Evolutionary conservation across 176 grass and related monocot genomes (phyloP).

Genomic region (Thinopyrum elongatum): DNA sequence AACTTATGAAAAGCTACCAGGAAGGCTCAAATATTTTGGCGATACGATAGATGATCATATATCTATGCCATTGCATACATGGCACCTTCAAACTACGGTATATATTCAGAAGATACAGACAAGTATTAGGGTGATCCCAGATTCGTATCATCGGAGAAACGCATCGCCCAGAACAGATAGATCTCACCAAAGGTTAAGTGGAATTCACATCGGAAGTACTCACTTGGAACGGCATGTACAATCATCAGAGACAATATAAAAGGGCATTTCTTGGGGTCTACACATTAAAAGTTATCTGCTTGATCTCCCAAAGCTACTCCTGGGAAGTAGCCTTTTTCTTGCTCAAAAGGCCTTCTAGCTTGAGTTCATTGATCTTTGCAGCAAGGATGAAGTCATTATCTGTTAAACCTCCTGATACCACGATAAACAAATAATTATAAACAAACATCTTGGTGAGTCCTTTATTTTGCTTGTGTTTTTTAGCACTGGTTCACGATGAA

Average conservation of each 20-base stretch:
- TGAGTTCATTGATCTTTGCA: constrained; percentile 74
- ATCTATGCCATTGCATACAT: background rate
- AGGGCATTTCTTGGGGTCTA: background rate
- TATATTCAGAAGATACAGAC: background rate
- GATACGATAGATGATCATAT: background rate
- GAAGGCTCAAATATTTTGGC: background rate
- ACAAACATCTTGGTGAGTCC: background rate
- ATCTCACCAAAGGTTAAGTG: background rate
- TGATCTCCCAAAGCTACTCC: background rate
- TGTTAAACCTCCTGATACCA: constrained; percentile 72
- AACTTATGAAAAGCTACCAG: background rate
- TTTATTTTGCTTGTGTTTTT: background rate
- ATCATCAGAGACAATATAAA: constrained; percentile 1
- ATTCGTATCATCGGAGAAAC: background rate
- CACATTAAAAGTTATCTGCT: constrained; percentile 4
- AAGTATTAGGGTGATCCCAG: background rate
- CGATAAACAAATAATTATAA: background rate
- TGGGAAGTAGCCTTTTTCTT: constrained; percentile 61
- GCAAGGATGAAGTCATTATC: constrained; percentile 90
- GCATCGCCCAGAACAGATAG: background rate
- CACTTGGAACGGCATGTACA: background rate
- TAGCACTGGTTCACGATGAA: background rate
- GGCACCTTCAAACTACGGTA: background rate
- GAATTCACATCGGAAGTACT: background rate
- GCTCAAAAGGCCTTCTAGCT: constrained; percentile 56